These are phyloP conservation scores for Stagonosporopsis tanaceti DNA, from an alignment of 2,329 filamentous ascomycete species.

Conservation along the genomic window DNA sequence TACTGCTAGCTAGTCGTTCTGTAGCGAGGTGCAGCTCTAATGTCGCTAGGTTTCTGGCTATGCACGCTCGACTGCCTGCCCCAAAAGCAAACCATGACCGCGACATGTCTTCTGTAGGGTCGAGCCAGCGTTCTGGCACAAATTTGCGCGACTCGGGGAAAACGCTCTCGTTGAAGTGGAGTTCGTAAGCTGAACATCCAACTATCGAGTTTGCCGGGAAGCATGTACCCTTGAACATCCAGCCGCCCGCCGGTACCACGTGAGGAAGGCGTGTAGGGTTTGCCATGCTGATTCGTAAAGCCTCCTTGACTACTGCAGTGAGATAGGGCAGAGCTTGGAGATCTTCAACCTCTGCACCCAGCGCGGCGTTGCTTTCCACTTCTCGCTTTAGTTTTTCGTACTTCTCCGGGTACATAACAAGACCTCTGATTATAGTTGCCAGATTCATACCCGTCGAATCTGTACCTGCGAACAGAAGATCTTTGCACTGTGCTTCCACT, in stretches of 20 bases:
- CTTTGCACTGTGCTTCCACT: slow-evolving; percentile 61
- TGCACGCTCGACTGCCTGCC: slow-evolving; percentile 41
- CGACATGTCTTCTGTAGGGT: slow-evolving; percentile 42
- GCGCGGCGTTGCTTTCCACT: slow-evolving; percentile 24
- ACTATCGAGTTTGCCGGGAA: slow-evolving; percentile 37
- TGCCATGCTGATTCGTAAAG: slow-evolving; percentile 54
- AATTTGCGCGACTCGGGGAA: slow-evolving; percentile 32
- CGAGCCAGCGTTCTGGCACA: slow-evolving; percentile 46
- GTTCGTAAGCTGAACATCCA: slow-evolving; percentile 40
- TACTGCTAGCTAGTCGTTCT: slow-evolving; percentile 53
- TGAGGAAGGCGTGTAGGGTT: slow-evolving; percentile 45
- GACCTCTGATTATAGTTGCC: slow-evolving; percentile 32
- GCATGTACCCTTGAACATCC: slow-evolving; percentile 35
- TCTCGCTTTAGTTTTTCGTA: slow-evolving; percentile 33
- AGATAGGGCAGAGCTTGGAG: slow-evolving; percentile 52
- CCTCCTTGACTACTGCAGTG: slow-evolving; percentile 57
- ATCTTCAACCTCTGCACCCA: slow-evolving; percentile 22
- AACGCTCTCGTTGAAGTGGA: slow-evolving; percentile 34
- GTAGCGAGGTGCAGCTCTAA: slow-evolving; percentile 42
- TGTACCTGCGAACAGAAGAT: slow-evolving; percentile 52
- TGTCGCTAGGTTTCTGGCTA: slow-evolving; percentile 43
- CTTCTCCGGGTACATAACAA: slow-evolving; percentile 29
- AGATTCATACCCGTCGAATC: slow-evolving; percentile 42
- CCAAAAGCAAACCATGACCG: slow-evolving; percentile 44
- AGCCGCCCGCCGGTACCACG: slow-evolving; percentile 37